Percentiles rank a stretch among this genome's conserved stretches.
These are phyloP conservation scores for Lachancea waltii DNA, from an alignment of 805 yeast genomes.

Conservation along the genomic window DNA sequence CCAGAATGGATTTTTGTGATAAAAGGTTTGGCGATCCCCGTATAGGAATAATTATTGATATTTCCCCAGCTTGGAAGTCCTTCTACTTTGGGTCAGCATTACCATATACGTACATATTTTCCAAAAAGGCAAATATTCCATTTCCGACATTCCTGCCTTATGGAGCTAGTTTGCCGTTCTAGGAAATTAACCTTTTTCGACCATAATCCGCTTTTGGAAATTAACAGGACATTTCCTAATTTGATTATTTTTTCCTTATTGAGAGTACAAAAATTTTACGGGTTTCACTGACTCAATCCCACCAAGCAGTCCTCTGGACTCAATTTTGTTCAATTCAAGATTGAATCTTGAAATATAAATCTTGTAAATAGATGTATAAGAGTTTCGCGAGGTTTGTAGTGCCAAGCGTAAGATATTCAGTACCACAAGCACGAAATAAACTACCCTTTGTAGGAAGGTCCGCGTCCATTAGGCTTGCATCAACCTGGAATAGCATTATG, in stretches of 20 bases:
- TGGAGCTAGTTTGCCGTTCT: not conserved
- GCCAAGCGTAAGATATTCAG: not conserved
- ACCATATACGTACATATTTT: not conserved
- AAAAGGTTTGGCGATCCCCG: too few species aligned
- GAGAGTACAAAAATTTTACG: too few species aligned
- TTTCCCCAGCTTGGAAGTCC: too few species aligned
- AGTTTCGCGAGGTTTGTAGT: not conserved
- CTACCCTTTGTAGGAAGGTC: not conserved
- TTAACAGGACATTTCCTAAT: too few species aligned
- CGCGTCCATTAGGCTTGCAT: constrained; percentile 8
- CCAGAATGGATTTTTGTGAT: too few species aligned
- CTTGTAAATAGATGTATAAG: not conserved
- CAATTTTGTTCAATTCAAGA: not conserved
- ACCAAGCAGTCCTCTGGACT: too few species aligned
- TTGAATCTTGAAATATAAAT: not conserved
- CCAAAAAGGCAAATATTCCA: not conserved
- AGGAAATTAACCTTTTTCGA: not conserved
- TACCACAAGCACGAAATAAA: not conserved
- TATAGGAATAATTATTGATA: too few species aligned
- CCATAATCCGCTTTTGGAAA: too few species aligned
- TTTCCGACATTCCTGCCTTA: not conserved
- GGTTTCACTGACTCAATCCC: not conserved
- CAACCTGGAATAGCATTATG: constrained; percentile 16
- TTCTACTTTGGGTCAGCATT: not conserved
- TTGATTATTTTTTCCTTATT: too few species aligned